phyloP scores from a whole-genome alignment of 2,329 filamentous ascomycete genomes.

The Claviceps humidiphila region DNA sequence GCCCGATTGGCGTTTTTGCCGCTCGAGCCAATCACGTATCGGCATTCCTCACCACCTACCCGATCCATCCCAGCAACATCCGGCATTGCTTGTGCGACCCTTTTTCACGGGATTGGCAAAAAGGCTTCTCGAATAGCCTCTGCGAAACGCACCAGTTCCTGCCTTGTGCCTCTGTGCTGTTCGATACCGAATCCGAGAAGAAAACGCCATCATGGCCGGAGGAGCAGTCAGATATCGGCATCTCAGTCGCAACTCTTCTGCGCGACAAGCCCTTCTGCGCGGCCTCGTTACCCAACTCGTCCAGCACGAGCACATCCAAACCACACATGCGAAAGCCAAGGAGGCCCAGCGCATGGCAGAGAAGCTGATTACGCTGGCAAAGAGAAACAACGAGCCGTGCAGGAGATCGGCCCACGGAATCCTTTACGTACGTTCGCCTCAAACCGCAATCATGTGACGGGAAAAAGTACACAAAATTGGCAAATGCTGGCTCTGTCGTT shows the following conservation, averaged over 20 bases:
- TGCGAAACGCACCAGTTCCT: neutral
- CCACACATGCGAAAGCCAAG: conserved; percentile 93
- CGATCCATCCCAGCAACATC: neutral
- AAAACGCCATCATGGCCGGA: conserved; percentile 55
- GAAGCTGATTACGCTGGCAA: conserved; percentile 85
- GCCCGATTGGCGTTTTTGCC: conserved; percentile 7
- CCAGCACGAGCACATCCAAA: conserved; percentile 83
- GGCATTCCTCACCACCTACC: conserved; percentile 4
- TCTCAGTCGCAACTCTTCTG: conserved; percentile 71
- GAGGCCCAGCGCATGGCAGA: conserved; percentile 90
- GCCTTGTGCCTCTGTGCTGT: neutral
- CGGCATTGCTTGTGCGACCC: neutral
- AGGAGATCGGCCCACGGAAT: conserved; percentile 62
- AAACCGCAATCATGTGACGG: too few species aligned
- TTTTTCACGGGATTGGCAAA: neutral
- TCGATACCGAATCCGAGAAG: neutral
- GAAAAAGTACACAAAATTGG: neutral
- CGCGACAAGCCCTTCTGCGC: conserved; percentile 82
- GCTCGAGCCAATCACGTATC: conserved; percentile 8
- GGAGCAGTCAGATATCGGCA: conserved; percentile 80
- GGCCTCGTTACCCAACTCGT: conserved; percentile 94
- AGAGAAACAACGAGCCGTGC: conserved; percentile 79
- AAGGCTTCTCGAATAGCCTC: neutral
- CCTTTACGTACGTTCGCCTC: conserved; percentile 56
- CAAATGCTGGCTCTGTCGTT: neutral